These are phyloP conservation scores for Xylariaceae sp. DNA, from an alignment of 2,329 filamentous ascomycete species.

Conservation along the genomic window DNA sequence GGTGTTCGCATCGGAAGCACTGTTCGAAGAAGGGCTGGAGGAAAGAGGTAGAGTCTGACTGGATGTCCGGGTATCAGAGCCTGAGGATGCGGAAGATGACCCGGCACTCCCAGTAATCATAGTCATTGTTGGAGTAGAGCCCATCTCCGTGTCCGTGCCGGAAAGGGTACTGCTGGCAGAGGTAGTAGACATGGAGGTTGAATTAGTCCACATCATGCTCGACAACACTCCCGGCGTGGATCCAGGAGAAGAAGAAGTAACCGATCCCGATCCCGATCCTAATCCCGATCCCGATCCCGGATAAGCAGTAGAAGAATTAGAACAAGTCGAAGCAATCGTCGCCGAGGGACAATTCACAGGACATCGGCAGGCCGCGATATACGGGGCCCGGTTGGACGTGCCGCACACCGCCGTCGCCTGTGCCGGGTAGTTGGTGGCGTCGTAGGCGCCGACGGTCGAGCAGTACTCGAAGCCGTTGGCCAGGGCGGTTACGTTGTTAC, in stretches of 20 bases:
- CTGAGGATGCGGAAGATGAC: neutral
- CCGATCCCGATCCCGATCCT: neutral
- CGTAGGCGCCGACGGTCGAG: slow-evolving; percentile 21
- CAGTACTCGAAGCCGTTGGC: slow-evolving; percentile 21
- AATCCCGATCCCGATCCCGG: too few relatives aligned
- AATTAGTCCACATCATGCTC: neutral
- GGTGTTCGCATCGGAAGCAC: neutral
- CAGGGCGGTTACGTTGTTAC: slow-evolving; percentile 17
- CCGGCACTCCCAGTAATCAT: neutral
- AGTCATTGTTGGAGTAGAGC: neutral
- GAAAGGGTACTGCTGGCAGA: neutral
- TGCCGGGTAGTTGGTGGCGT: slow-evolving; percentile 23
- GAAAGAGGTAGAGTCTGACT: neutral
- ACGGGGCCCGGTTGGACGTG: slow-evolving; percentile 16
- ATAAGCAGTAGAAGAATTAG: neutral
- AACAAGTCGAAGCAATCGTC: neutral
- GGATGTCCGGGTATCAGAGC: neutral
- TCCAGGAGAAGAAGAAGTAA: slow-evolving; percentile 1
- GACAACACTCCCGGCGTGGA: neutral
- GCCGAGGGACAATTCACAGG: slow-evolving; percentile 10
- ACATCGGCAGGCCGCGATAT: slow-evolving; percentile 24
- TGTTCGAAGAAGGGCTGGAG: neutral
- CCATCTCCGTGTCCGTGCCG: neutral
- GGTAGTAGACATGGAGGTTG: neutral
- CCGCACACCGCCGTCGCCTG: slow-evolving; percentile 24